Percentiles rank a stretch among this genome's conserved stretches.
Evolutionary conservation across 2,329 filamentous ascomycete genomes (phyloP).

Genomic region (Aspergillus pseudoglaucus): DNA sequence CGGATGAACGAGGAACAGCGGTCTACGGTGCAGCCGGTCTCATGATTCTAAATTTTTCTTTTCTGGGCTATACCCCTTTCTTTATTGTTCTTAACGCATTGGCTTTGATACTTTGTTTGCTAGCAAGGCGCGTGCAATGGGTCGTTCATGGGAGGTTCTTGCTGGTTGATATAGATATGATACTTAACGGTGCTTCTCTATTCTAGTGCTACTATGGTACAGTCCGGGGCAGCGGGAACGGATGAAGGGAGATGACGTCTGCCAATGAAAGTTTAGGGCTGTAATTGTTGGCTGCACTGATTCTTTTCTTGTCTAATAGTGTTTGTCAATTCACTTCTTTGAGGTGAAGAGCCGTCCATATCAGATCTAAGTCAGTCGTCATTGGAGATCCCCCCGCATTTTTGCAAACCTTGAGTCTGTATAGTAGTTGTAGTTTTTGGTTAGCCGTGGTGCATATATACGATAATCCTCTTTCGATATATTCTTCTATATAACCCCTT

Average conservation of each 20-base stretch:
- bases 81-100: background rate
- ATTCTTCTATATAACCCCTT: too few species aligned
- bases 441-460: too few species aligned
- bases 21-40: conserved; percentile 26
- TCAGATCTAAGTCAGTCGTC: too few species aligned
- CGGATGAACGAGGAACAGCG: conserved; percentile 21
- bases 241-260: conserved; percentile 12
- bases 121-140: conserved; percentile 16
- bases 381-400: too few species aligned
- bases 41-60: conserved; percentile 12
- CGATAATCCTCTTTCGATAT: too few species aligned
- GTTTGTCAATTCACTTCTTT: too few species aligned
- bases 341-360: too few species aligned
- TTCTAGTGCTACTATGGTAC: background rate
- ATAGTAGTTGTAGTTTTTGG: too few species aligned
- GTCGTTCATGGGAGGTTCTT: background rate
- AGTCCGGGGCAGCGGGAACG: conserved; percentile 14
- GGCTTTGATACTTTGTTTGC: conserved; percentile 2
- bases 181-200: background rate
- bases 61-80: background rate
- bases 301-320: too few species aligned
- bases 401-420: too few species aligned
- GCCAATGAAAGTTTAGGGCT: too few species aligned
- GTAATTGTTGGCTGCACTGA: too few species aligned
- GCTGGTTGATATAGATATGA: background rate